These are phyloP conservation scores for Nannochloropsis gaditana DNA, from an alignment of 108 stramenopile genomes.

Conservation along the genomic window DNA sequence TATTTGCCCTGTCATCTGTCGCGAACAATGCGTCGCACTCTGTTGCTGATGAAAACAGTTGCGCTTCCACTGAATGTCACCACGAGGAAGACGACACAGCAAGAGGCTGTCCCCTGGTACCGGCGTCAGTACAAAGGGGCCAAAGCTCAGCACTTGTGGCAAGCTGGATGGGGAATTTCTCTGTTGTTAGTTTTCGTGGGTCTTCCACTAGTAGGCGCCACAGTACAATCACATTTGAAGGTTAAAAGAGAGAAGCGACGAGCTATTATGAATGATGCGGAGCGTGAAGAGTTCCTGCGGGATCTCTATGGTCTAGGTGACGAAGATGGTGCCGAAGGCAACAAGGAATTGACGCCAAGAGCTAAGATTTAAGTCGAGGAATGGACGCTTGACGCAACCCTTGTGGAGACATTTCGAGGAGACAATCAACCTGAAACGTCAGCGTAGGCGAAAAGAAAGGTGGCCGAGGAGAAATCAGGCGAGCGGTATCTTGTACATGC, in stretches of 20 bases:
- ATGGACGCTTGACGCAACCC: too few relatives aligned
- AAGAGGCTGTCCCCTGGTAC: neutral
- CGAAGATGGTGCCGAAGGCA: neutral
- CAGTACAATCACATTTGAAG: neutral
- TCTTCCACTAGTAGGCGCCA: neutral
- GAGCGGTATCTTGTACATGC: too few relatives aligned
- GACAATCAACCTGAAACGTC: too few relatives aligned
- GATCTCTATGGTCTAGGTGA: slow-evolving; percentile 4
- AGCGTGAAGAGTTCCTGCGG: neutral
- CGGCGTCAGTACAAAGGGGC: slow-evolving; percentile 10
- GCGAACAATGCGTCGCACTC: too few relatives aligned
- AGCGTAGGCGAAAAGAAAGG: too few relatives aligned
- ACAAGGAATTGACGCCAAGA: neutral
- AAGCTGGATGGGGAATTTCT: neutral
- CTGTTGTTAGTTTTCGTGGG: slow-evolving; percentile 17
- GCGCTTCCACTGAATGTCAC: too few relatives aligned
- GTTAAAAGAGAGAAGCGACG: neutral
- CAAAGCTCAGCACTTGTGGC: slow-evolving; percentile 6
- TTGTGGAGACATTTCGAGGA: too few relatives aligned
- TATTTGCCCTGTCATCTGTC: too few relatives aligned
- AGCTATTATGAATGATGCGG: neutral
- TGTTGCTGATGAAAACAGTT: too few relatives aligned
- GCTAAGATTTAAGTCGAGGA: neutral
- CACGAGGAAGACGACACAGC: too few relatives aligned
- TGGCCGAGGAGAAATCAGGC: too few relatives aligned